Evolutionary conservation across 1,284 basidiomycete species (phyloP).

Genomic region (Puccinia hordei): DNA sequence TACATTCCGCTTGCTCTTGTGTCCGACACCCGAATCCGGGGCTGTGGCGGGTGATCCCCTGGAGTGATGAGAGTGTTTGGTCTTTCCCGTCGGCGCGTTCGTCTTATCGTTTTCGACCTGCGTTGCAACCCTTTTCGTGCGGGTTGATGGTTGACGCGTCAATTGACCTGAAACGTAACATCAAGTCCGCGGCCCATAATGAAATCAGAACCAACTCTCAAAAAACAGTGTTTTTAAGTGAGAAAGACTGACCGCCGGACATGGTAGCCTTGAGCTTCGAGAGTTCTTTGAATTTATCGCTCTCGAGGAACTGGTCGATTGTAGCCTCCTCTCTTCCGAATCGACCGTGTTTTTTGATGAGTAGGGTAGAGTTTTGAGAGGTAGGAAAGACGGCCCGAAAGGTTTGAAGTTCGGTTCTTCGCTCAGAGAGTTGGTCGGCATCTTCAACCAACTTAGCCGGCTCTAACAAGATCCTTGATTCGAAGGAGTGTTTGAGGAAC

Average conservation of each 20-base stretch:
- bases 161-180: conserved; percentile 15
- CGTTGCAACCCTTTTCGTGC: conserved; percentile 7
- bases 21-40: background rate
- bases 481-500: conserved; percentile 40
- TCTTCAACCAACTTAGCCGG: conserved; percentile 39
- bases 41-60: background rate
- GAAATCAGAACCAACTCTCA: no score
- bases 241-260: conserved; percentile 27
- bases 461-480: conserved; percentile 41
- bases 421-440: conserved; percentile 7
- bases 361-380: conserved; percentile 11
- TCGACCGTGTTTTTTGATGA: conserved; percentile 36
- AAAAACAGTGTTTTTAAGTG: background rate
- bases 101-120: background rate
- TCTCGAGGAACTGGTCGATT: conserved; percentile 38
- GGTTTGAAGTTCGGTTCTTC: conserved; percentile 28
- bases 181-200: background rate
- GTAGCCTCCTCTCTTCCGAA: conserved; percentile 44
- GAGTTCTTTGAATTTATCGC: conserved; percentile 40
- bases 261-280: conserved; percentile 31
- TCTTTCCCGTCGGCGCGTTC: background rate
- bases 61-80: conserved; percentile 8
- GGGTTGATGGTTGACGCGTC: conserved; percentile 41
- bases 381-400: conserved; percentile 19
- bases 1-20: background rate